phyloP scores from a whole-genome alignment of 139 green algal genomes.

The Chlamydomonas incerta region DNA sequence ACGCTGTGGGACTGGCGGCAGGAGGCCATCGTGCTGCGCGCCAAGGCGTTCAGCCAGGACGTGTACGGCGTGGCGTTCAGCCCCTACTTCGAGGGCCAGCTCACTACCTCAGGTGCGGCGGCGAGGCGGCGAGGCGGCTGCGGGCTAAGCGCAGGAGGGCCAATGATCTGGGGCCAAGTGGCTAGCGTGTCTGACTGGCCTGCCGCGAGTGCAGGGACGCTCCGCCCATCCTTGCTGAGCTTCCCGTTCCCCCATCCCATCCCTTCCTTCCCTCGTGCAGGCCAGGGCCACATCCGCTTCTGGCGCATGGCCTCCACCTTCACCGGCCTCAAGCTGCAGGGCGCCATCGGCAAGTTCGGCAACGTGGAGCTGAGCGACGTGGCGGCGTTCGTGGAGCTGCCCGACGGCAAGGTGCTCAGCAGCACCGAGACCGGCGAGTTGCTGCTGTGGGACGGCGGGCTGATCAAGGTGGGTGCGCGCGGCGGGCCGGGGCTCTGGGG shows the following conservation, averaged over 20 bases:
- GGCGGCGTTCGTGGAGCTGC: constrained; percentile 80
- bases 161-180: no score
- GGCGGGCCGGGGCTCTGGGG: background rate
- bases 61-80: constrained; percentile 80
- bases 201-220: no score
- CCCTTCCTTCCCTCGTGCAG: no score
- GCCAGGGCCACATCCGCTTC: constrained; percentile 89
- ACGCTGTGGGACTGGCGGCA: constrained; percentile 86
- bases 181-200: no score
- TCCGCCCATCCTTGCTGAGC: no score
- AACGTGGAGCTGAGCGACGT: constrained; percentile 82
- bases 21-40: constrained; percentile 75
- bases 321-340: constrained; percentile 93
- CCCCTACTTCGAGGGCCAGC: constrained; percentile 68
- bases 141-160: no score
- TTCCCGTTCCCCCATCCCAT: no score
- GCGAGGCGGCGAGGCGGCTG: background rate
- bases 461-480: constrained; percentile 75
- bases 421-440: constrained; percentile 78
- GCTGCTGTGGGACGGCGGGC: constrained; percentile 84
- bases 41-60: constrained; percentile 87
- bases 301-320: constrained; percentile 91
- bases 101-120: constrained; percentile 65
- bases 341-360: constrained; percentile 85
- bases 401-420: constrained; percentile 80